Base-by-base conservation (phyloP, 2,329 filamentous ascomycete species). In the Stachybotrys chlorohalonatus region DNA sequence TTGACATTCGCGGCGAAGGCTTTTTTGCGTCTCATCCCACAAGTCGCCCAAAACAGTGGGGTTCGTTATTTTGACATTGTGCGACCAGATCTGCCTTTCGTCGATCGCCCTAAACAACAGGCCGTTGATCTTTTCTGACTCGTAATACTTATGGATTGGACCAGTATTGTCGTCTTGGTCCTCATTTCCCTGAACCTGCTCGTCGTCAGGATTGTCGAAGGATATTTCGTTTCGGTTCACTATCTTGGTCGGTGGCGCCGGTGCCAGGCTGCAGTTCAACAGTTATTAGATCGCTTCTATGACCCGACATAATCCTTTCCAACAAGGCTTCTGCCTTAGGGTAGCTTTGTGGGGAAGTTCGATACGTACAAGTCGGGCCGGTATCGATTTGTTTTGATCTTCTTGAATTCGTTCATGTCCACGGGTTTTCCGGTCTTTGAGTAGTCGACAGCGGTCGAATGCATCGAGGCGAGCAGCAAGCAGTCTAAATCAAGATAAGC, bases 371-470 rank as follows among this genome's bases (percentile, higher is more conserved):
- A 84, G 58, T 84, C 80, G 0, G 80, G 81, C 0, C 80, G 73
- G 46, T 63, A 74, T 8, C 61, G 67, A 5, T 65, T 67, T 11
- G 68, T 55, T 5, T 65, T 67, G 11, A 68, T 54, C 16, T 59
- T 68, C 1, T 75, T 78, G 15, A 84, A 67, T 1, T 71, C 61
- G 0, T 57, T 65, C 42, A 79, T 64, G 7, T 78, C 69, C 6
- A 84, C 82, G 0, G 77, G 67, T 31, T 86, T 81, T 0, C 89
- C 89, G 0, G 86, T 88, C 68, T 90, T 90, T 3, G 86, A 88
- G 61, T 87, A 90, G 65, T 90, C 87, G 0, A 90, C 87, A 0
- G 85, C 87, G 0, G 78, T 84, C 0, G 87, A 90, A 59, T 87
- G 83, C 63, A 90, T 68, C 57, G 75, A 74, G 0, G 87, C 85